Evolutionary conservation across 2,329 filamentous ascomycete genomes (phyloP).

Genomic region (Teratosphaeria gauchensis): DNA sequence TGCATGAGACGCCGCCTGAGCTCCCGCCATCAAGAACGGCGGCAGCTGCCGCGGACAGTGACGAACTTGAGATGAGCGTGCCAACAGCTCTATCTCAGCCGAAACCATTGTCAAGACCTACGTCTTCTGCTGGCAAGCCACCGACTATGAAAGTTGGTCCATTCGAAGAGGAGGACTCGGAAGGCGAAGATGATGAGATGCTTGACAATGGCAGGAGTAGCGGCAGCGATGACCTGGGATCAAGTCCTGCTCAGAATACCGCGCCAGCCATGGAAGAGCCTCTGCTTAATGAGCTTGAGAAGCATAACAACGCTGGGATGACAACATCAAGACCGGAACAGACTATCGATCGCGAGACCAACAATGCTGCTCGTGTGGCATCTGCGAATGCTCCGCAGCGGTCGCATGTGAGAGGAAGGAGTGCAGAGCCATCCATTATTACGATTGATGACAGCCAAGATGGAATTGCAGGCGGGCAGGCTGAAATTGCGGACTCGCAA

Average conservation of each 20-base stretch:
- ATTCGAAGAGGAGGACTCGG: neutral
- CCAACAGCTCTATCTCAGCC: neutral
- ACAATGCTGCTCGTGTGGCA: neutral
- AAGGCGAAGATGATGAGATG: neutral
- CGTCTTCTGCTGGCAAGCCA: neutral
- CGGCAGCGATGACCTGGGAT: neutral
- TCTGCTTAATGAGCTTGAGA: neutral
- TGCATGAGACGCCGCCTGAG: neutral
- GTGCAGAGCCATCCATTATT: neutral
- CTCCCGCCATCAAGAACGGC: neutral
- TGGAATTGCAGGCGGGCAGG: neutral
- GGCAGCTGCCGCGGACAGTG: neutral
- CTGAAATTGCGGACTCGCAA: conserved; percentile 4
- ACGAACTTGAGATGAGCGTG: neutral
- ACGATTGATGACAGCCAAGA: neutral
- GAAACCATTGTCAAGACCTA: neutral
- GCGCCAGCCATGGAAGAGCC: neutral
- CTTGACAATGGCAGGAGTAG: neutral
- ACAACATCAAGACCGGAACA: neutral
- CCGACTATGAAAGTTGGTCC: neutral
- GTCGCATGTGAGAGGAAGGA: neutral
- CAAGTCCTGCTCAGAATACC: neutral
- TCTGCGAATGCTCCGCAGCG: neutral
- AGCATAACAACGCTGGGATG: neutral
- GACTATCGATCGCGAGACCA: neutral